Evolutionary conservation across 768 basidiomycete genomes (phyloP).

Genomic region (Suillus clintonianus): DNA sequence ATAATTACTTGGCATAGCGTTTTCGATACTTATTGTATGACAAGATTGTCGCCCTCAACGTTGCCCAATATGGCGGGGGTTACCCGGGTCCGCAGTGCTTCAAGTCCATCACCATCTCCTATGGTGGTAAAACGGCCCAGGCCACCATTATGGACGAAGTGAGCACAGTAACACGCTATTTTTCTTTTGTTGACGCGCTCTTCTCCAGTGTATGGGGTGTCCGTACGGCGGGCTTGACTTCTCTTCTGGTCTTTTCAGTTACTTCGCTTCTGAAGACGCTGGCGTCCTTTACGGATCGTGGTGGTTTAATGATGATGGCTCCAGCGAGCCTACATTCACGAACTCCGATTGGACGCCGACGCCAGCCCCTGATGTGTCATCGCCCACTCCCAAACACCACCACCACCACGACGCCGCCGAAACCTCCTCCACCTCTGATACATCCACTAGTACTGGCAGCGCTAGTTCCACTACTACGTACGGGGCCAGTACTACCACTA

Average conservation of each 20-base stretch:
- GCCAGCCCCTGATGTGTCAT: neutral
- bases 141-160: slow-evolving; percentile 69
- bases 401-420: neutral
- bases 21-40: slow-evolving; percentile 41
- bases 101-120: slow-evolving; percentile 60
- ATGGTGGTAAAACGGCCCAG: slow-evolving; percentile 49
- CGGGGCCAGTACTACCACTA: too few species aligned
- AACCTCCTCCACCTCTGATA: too few species aligned
- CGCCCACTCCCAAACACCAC: neutral
- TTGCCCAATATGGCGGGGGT: slow-evolving; percentile 51
- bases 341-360: neutral
- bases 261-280: slow-evolving; percentile 46
- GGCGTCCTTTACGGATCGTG: slow-evolving; percentile 66
- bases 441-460: too few species aligned
- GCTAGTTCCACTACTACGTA: too few species aligned
- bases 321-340: slow-evolving; percentile 11
- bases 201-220: slow-evolving; percentile 62
- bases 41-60: slow-evolving; percentile 31
- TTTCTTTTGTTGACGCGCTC: neutral
- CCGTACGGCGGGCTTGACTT: slow-evolving; percentile 69
- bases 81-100: slow-evolving; percentile 69
- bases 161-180: neutral
- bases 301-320: slow-evolving; percentile 50
- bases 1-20: slow-evolving; percentile 24
- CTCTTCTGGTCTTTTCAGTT: slow-evolving; percentile 61